Conservation (phyloP, 768 basidiomycete species). For the Calocybe cyanea region DNA sequence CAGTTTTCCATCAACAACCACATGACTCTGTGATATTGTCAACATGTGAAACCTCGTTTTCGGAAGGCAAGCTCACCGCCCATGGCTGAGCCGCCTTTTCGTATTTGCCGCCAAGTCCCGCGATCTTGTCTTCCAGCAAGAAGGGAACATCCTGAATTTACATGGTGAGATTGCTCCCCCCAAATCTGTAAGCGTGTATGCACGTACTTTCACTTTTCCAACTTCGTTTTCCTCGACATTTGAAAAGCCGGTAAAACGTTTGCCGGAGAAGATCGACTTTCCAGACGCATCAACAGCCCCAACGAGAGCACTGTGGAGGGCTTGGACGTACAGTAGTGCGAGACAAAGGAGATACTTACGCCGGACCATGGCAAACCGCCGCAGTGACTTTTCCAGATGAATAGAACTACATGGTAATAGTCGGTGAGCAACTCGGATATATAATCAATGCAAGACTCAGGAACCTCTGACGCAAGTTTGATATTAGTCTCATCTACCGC, state of each 20-base stretch:
- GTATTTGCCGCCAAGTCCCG: conserved; percentile 60
- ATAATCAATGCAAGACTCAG: conserved; percentile 16
- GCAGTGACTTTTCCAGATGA: conserved; percentile 59
- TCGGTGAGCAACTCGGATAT: neutral
- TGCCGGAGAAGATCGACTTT: conserved; percentile 63
- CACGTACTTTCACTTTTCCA: conserved; percentile 39
- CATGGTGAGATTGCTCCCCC: too few relatives aligned
- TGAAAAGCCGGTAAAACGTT: conserved; percentile 61
- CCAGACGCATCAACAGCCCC: conserved; percentile 49
- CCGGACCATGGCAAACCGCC: conserved; percentile 82
- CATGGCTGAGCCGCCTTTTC: conserved; percentile 54
- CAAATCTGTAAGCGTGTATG: neutral
- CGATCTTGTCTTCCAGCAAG: conserved; percentile 64
- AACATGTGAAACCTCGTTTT: neutral
- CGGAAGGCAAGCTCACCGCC: conserved; percentile 41
- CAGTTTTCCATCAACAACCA: conserved; percentile 55
- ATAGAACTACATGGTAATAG: conserved; percentile 51
- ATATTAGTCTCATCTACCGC: conserved; percentile 52
- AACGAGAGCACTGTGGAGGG: conserved; percentile 51
- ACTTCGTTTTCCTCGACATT: conserved; percentile 60
- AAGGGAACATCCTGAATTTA: conserved; percentile 56
- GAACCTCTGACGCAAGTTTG: conserved; percentile 53
- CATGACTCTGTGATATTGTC: conserved; percentile 31
- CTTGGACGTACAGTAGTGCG: neutral
- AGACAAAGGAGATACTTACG: conserved; percentile 34